Evolutionary conservation across 2,329 filamentous ascomycete genomes (phyloP).

Genomic region (Microsporum canis): DNA sequence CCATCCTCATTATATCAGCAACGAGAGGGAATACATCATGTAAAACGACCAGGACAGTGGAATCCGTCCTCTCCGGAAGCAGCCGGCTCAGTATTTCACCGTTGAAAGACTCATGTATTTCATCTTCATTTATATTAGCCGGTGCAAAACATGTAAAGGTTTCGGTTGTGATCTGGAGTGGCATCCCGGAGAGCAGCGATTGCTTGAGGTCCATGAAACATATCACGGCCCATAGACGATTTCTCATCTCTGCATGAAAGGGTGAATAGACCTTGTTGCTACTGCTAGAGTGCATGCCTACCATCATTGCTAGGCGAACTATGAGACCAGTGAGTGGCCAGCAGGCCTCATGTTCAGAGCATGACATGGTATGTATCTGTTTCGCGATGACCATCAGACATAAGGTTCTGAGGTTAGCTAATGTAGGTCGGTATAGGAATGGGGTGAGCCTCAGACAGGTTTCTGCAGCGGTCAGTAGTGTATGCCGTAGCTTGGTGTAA

Average conservation of each 20-base stretch:
- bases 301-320: conserved; percentile 29
- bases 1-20: conserved; percentile 12
- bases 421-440: conserved; percentile 12
- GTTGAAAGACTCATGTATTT: conserved; percentile 18
- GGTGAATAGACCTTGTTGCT: conserved; percentile 15
- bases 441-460: conserved; percentile 14
- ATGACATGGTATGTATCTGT: conserved; percentile 13
- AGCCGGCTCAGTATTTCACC: background rate
- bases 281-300: conserved; percentile 30
- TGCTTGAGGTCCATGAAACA: conserved; percentile 30
- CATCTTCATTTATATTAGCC: conserved; percentile 32
- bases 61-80: background rate
- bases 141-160: conserved; percentile 31
- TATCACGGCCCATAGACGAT: conserved; percentile 24
- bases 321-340: conserved; percentile 23
- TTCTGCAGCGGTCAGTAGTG: conserved; percentile 14
- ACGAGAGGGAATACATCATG: conserved; percentile 7
- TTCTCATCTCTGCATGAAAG: conserved; percentile 20
- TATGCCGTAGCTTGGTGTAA: conserved; percentile 6
- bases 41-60: background rate
- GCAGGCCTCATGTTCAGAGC: conserved; percentile 16
- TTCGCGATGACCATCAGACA: conserved; percentile 17
- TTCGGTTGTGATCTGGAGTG: conserved; percentile 24
- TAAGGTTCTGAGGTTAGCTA: conserved; percentile 14
- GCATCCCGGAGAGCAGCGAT: conserved; percentile 26